phyloP scores from a whole-genome alignment of 2,329 filamentous ascomycete species.

The Camillea tinctor region DNA sequence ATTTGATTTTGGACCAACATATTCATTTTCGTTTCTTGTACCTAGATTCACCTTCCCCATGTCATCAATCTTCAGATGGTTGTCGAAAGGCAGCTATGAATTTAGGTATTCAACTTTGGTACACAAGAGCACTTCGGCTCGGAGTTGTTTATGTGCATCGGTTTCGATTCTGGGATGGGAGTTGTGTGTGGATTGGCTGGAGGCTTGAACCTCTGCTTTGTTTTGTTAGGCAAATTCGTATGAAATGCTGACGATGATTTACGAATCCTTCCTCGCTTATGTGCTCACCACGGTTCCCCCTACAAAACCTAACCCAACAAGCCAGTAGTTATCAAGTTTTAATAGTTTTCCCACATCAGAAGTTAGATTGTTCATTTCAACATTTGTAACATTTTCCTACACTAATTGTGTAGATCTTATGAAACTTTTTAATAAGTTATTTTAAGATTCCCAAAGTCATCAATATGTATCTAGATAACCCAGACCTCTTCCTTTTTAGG shows the following conservation, averaged over 20 bases:
- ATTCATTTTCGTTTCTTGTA: slow-evolving; percentile 29
- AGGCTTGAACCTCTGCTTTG: neutral
- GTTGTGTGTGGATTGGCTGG: slow-evolving; percentile 1
- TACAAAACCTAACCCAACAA: too few species aligned
- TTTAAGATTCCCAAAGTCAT: too few species aligned
- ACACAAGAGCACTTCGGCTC: neutral
- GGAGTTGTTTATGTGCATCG: neutral
- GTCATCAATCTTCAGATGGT: slow-evolving; percentile 12
- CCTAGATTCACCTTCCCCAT: slow-evolving; percentile 21
- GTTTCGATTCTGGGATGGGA: neutral
- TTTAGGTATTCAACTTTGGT: slow-evolving; percentile 1
- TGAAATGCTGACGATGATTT: slow-evolving; percentile 3
- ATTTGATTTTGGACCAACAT: slow-evolving; percentile 18
- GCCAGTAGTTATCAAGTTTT: too few species aligned
- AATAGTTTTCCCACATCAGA: too few species aligned
- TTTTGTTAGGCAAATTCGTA: neutral
- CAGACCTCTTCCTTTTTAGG: too few species aligned
- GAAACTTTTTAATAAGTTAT: too few species aligned
- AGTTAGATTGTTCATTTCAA: too few species aligned
- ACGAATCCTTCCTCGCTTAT: neutral
- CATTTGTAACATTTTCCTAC: too few species aligned
- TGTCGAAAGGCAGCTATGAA: slow-evolving; percentile 2
- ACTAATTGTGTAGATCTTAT: too few species aligned
- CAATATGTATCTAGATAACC: too few species aligned
- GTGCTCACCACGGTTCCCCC: too few species aligned